Conservation (phyloP, 306 rosid genomes). For the Luffa acutangula region DNA sequence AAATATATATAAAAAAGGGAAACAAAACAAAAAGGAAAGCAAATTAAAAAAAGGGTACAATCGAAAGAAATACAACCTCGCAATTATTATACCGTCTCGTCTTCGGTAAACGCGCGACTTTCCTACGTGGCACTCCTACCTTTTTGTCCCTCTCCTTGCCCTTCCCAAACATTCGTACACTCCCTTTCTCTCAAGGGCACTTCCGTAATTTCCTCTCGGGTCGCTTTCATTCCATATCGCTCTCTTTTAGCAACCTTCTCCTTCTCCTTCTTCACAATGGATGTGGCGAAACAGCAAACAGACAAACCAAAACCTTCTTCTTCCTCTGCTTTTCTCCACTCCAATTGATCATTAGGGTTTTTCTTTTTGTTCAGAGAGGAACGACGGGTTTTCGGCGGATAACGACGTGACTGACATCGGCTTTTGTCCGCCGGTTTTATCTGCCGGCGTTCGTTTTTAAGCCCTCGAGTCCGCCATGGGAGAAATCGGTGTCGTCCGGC, state of each 20-base stretch:
- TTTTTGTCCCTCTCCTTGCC: not conserved
- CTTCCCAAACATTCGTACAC: not conserved
- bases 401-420: not conserved
- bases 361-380: not conserved
- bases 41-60: not conserved
- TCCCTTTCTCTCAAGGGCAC: not conserved
- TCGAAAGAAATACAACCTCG: not conserved
- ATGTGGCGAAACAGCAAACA: not conserved
- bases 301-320: not conserved
- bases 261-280: not conserved
- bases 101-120: not conserved
- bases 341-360: not conserved
- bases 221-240: not conserved
- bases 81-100: not conserved
- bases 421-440: not conserved
- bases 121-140: not conserved
- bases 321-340: not conserved
- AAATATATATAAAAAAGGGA: not conserved
- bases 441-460: not conserved
- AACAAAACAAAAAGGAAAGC: not conserved
- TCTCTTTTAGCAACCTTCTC: not conserved
- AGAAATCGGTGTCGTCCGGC: conserved; percentile 45
- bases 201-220: not conserved
- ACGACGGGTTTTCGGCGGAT: not conserved
- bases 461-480: conserved; percentile 20